Evolutionary conservation across 768 basidiomycete species (phyloP), one percentile per base, ranked within the genome.

Genomic region (Steccherinum ochraceum): DNA sequence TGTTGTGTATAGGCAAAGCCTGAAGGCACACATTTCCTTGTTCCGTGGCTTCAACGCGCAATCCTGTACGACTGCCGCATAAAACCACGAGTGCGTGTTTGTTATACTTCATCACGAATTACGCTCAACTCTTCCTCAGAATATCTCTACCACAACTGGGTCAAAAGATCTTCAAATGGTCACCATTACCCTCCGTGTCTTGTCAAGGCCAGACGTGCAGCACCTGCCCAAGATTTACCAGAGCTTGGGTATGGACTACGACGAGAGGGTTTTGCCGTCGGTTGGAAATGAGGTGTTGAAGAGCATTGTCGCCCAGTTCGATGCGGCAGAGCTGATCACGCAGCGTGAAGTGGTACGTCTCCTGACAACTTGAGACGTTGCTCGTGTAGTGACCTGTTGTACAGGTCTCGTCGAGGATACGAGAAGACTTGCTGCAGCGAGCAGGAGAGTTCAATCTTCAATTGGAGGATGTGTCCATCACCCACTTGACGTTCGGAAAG

Each of bases 131-230:
- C 11, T 52, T 56, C 47, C 16, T 3, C 56, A 95, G 91, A 96
- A 96, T 64, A 98, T 98, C 51, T 93, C 90, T n/a, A 97, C 96
- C 2, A 96, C 90, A 1, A 98, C 96, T 20, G 96, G 96, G 26
- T 97, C 94, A 10, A 98, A 98, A 66, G 93, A 99, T 67, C 72
- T 99, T 70, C 95, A 98, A 70, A 98, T 97, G 93, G 91, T 99
- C 50, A 89, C 94, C 26, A 85, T 99, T 49, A 98, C 95, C 0
- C 79, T 98, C 46, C 89, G 96, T 51, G 95, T 99, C 27, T 81
- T 99, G 58, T 96, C 93, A 20, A 77, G 94, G 46, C 96, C 96
- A 16, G 93, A 98, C 70, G 80, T 86, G 27, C 71, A 79, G 24
- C 90, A 95, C 66, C 76, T 99, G 23, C 65, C 95, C 18, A 90